Evolutionary conservation across 352 stramenopile genomes (phyloP).

Genomic region (Nothophytophthora sp.): DNA sequence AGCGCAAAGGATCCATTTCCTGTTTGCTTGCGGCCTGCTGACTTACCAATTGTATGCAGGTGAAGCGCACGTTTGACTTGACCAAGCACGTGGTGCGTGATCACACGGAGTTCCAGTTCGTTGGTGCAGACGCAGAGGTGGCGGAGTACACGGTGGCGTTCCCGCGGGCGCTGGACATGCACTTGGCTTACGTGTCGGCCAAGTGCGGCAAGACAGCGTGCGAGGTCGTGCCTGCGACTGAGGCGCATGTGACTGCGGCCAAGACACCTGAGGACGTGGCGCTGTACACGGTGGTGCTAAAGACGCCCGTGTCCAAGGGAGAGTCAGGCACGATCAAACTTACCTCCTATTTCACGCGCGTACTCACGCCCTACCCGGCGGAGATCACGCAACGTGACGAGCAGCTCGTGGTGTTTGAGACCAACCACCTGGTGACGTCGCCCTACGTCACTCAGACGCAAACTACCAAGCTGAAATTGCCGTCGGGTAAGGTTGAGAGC

Average conservation of each 20-base stretch:
- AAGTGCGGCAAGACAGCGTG: slow-evolving; percentile 77
- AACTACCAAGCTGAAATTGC: slow-evolving; percentile 87
- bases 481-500: slow-evolving; percentile 70
- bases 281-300: slow-evolving; percentile 75
- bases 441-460: slow-evolving; percentile 80
- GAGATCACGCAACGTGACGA: slow-evolving; percentile 84
- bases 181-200: slow-evolving; percentile 59
- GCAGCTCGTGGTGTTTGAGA: slow-evolving; percentile 83
- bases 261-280: slow-evolving; percentile 35
- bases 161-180: slow-evolving; percentile 48
- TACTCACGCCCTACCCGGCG: slow-evolving; percentile 76
- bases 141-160: slow-evolving; percentile 69
- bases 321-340: slow-evolving; percentile 70
- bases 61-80: slow-evolving; percentile 79
- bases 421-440: slow-evolving; percentile 64
- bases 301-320: slow-evolving; percentile 52
- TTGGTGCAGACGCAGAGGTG: slow-evolving; percentile 50
- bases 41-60: slow-evolving; percentile 26
- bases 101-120: slow-evolving; percentile 74
- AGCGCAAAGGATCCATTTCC: background rate
- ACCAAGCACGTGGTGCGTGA: slow-evolving; percentile 84
- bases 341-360: slow-evolving; percentile 73
- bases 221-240: slow-evolving; percentile 54
- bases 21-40: background rate
- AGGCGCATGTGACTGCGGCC: slow-evolving; percentile 24